These are phyloP conservation scores for Acmispon strigosus DNA, from an alignment of 306 rosid species.

Conservation along the genomic window DNA sequence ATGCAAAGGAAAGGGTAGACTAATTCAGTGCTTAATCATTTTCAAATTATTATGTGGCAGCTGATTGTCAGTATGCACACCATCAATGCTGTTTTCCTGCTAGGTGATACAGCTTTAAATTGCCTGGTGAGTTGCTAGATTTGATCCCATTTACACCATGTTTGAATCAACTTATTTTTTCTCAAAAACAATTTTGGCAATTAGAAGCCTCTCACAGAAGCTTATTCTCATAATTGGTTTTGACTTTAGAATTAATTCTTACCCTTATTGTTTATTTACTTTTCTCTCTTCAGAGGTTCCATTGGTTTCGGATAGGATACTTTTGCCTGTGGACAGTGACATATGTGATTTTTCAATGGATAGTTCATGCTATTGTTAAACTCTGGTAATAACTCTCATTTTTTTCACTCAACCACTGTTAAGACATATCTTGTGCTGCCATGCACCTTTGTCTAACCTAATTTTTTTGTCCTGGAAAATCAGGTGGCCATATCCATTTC, in stretches of 20 bases:
- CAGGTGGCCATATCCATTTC: conserved; percentile 99
- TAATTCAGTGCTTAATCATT: not conserved
- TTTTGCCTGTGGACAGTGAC: conserved; percentile 82
- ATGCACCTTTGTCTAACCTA: conserved; percentile 1
- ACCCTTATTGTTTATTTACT: not conserved
- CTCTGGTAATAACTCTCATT: conserved; percentile 50
- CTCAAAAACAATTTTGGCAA: too few relatives aligned
- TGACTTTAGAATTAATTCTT: not conserved
- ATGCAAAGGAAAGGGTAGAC: not conserved
- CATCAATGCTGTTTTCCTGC: conserved; percentile 83
- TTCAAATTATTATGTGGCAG: conserved; percentile 37
- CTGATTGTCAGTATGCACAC: conserved; percentile 70
- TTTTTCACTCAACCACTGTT: not conserved
- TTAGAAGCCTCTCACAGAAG: too few relatives aligned
- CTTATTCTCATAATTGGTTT: too few relatives aligned
- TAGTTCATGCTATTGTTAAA: conserved; percentile 65
- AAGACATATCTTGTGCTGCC: not conserved
- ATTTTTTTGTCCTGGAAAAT: conserved; percentile 12
- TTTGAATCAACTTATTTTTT: too few relatives aligned
- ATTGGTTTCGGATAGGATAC: conserved; percentile 95
- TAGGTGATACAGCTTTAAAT: conserved; percentile 80
- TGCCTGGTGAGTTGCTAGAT: conserved; percentile 55
- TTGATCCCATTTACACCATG: not conserved
- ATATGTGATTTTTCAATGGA: conserved; percentile 82
- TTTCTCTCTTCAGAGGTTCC: conserved; percentile 57